Conservation (phyloP, 2,329 filamentous ascomycete genomes). For the Diaporthe helianthi region DNA sequence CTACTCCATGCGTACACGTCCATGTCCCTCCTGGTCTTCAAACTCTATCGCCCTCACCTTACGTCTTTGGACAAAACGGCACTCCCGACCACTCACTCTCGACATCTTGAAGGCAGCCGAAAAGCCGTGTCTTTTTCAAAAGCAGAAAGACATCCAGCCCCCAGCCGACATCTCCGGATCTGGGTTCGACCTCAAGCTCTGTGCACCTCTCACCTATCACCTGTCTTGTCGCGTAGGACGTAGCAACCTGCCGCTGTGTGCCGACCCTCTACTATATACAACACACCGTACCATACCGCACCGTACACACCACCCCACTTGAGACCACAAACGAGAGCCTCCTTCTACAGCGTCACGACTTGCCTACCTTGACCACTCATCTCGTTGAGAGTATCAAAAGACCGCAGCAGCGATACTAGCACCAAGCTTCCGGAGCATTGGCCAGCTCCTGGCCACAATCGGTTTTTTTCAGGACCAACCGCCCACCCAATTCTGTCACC, state of each 20-base stretch:
- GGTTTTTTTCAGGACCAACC: constrained; percentile 1
- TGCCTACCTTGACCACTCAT: background rate
- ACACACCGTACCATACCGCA: constrained; percentile 4
- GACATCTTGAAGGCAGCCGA: background rate
- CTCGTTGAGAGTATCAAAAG: background rate
- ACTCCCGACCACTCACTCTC: constrained; percentile 12
- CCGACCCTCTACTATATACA: constrained; percentile 16
- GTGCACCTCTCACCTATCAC: constrained; percentile 15
- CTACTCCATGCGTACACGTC: constrained; percentile 22
- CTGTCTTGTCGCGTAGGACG: constrained; percentile 6
- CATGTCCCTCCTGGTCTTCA: constrained; percentile 26
- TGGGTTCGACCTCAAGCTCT: background rate
- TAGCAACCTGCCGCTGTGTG: constrained; percentile 14
- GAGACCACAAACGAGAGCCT: constrained; percentile 21
- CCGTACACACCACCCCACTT: background rate
- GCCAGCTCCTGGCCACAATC: background rate
- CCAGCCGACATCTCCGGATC: constrained; percentile 6
- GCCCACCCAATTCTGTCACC: background rate
- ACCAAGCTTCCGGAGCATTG: background rate
- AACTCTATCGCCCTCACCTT: constrained; percentile 19
- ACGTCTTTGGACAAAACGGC: constrained; percentile 22
- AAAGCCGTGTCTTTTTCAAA: background rate
- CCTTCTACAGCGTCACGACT: constrained; percentile 22
- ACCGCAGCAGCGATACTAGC: background rate
- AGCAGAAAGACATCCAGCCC: constrained; percentile 6